A percentile compares a stretch with the other conserved stretches of the same genome.
Evolutionary conservation across 495 filamentous ascomycete species (phyloP).

Genomic region (Lineolata rhizophorae): DNA sequence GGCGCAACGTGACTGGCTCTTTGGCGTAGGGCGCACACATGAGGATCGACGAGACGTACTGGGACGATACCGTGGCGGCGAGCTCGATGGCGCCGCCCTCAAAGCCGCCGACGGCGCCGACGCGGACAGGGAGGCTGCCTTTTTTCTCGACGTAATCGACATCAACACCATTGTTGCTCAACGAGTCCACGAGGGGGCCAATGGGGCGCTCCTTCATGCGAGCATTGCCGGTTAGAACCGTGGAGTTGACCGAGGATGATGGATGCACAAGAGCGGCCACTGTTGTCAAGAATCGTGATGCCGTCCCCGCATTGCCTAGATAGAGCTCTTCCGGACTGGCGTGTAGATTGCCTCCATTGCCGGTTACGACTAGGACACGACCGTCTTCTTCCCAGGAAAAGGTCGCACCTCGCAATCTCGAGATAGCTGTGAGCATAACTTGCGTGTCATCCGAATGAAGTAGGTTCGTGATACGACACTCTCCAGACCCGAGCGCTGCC

Average conservation of each 20-base stretch:
- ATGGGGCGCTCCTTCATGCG: constrained; percentile 95
- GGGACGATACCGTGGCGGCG: constrained; percentile 83
- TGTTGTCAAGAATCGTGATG: constrained; percentile 84
- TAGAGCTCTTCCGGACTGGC: constrained; percentile 63
- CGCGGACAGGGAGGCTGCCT: constrained; percentile 61
- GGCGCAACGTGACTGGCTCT: constrained; percentile 67
- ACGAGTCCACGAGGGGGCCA: constrained; percentile 77
- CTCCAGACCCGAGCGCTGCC: constrained; percentile 73
- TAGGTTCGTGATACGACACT: constrained; percentile 73
- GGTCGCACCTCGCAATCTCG: constrained; percentile 63
- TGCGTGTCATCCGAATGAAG: constrained; percentile 94
- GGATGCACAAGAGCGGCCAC: constrained; percentile 68
- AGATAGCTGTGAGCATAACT: constrained; percentile 82
- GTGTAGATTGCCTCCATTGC: constrained; percentile 65
- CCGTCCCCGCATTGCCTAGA: constrained; percentile 90
- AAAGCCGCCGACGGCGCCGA: constrained; percentile 66
- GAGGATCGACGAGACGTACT: constrained; percentile 89
- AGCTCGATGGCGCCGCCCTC: constrained; percentile 81
- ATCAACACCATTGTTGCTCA: constrained; percentile 59
- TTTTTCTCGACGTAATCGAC: constrained; percentile 67
- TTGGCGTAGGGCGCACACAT: constrained; percentile 97
- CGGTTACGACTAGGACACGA: constrained; percentile 69
- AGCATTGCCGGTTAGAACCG: constrained; percentile 77
- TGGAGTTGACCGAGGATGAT: constrained; percentile 32
- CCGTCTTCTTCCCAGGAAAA: constrained; percentile 92